These are phyloP conservation scores for Berkeleyomyces rouxiae DNA, from an alignment of 2,329 filamentous ascomycete genomes.

Conservation along the genomic window DNA sequence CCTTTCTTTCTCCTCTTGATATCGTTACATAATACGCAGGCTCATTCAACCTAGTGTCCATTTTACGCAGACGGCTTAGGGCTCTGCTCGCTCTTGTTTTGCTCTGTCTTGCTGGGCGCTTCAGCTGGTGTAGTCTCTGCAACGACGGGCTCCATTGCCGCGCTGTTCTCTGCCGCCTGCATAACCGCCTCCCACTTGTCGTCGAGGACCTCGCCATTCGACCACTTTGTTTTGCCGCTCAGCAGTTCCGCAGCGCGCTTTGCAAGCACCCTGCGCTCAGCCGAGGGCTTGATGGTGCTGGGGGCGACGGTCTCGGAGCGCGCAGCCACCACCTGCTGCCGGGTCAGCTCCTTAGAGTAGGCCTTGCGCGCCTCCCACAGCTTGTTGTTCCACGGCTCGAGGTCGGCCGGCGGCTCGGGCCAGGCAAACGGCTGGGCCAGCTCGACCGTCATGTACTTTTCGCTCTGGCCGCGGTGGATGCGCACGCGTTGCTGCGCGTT, in stretches of 20 bases:
- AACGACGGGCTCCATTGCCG: conserved; percentile 18
- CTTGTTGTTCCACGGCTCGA: conserved; percentile 47
- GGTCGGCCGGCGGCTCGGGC: conserved; percentile 52
- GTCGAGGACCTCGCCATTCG: conserved; percentile 29
- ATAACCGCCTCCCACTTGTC: conserved; percentile 28
- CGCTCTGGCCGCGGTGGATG: conserved; percentile 46
- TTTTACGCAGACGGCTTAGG: conserved; percentile 8
- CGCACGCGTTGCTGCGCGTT: conserved; percentile 26
- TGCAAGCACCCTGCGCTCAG: conserved; percentile 31
- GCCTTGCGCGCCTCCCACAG: conserved; percentile 37
- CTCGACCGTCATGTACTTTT: conserved; percentile 93
- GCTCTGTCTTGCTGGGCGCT: background rate
- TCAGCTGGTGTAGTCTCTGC: background rate
- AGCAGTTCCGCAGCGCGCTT: conserved; percentile 47
- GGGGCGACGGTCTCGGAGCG: conserved; percentile 6
- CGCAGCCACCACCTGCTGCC: conserved; percentile 16
- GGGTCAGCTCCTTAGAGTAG: conserved; percentile 23
- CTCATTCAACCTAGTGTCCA: background rate
- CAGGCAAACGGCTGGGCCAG: conserved; percentile 76
- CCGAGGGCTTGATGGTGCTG: conserved; percentile 20
- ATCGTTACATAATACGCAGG: conserved; percentile 7
- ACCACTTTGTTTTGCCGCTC: conserved; percentile 45
- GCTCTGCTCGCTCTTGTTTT: background rate
- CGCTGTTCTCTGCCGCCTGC: conserved; percentile 15
- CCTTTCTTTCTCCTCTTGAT: background rate